Evolutionary conservation across 208 protist genomes (phyloP), one percentile per base, ranked within the genome.

Genomic region (Endotrypanum monterogeii): DNA sequence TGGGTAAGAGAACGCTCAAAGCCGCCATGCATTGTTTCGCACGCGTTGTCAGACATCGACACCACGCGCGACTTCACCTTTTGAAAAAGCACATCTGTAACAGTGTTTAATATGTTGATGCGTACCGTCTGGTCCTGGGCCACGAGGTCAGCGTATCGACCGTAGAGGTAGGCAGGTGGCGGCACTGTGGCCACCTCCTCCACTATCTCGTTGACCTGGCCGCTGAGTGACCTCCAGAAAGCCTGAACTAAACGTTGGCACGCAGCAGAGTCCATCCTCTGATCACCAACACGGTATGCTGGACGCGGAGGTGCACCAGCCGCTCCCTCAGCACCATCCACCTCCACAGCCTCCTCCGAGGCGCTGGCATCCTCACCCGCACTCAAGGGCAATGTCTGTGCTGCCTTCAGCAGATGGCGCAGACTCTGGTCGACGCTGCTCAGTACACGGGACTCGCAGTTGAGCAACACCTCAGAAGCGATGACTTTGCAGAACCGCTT

Each of bases 1-100:
- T 90, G 89, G 11, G 86, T 91, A 25, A 97, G 84, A 66, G 74
- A 79, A 35, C 81, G 78, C 70, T 94, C 93, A 73, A 95, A 97
- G 28, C 78, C 86, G 25, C 84, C 74, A 80, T 94, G 89, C 79
- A 94, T 88, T 30, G 88, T 92, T 37, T 93, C 88, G 4, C 82
- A 62, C n/a, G 84, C 89, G 67, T 84, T 89, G 69, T 93, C 83
- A 16, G 93, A 84, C 88, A 97, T 93, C 3, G 93, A 85, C 5
- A 72, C 62, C 73, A 97, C 52, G 39, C 92, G 92, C 18, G 78
- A 78, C 35, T 55, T 62, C 39, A 94, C 70, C 71, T 93, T 92
- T 25, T 85, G 81, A 46, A 90, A 82, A 25, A 94, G 55, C 1
- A 80, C 82, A 35, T 91, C 83, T 23, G 85, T 87, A n/a, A 90